Evolutionary conservation across 108 stramenopile genomes (phyloP), one percentile per base, ranked within the genome.

Genomic region (Licmophora abbreviata): DNA sequence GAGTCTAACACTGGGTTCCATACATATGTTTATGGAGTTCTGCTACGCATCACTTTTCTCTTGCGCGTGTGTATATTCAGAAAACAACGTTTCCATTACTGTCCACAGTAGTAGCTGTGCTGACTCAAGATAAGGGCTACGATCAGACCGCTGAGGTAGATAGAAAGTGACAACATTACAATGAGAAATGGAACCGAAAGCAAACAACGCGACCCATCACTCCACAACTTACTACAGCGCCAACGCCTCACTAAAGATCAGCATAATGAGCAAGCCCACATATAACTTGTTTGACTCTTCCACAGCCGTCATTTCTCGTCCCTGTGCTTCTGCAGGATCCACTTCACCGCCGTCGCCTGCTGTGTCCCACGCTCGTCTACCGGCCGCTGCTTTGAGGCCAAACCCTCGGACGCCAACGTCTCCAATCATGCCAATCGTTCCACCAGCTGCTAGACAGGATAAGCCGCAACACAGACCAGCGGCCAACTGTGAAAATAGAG

Each of bases 241-340:
- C 60, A 96, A 60, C 29, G 90, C 90, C 75, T 93, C 95, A 12
- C 75, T 74, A 60, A 96, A 96, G 58, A 96, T 92, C 26, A 92
- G 77, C 75, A 96, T 91, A 35, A 96, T 85, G 31, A 96, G 73
- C 74, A 93, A 76, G 18, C 90, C 92, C n/a, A 94, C 91, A 59
- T 86, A 96, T 11, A 96, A 83, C 33, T 85, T 79, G 25, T 80
- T 80, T 32, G 69, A 50, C 28, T 49, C 63, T 56, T 74, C 79
- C 2, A 54, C 55, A 4, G 49, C 51, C 44, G 49, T 63, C 26
- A 50, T 73, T 22, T 64, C 64, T 48, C 76, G 76, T 8, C 66
- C 80, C 12, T 34, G 34, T 20, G 48, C 72, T 4, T 47, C 61
- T 79, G 77, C 58, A n/a, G n/a, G n/a, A n/a, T n/a, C n/a, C n/a